phyloP scores from a whole-genome alignment of 139 green algal species.

The Coccomyxa sp. region DNA sequence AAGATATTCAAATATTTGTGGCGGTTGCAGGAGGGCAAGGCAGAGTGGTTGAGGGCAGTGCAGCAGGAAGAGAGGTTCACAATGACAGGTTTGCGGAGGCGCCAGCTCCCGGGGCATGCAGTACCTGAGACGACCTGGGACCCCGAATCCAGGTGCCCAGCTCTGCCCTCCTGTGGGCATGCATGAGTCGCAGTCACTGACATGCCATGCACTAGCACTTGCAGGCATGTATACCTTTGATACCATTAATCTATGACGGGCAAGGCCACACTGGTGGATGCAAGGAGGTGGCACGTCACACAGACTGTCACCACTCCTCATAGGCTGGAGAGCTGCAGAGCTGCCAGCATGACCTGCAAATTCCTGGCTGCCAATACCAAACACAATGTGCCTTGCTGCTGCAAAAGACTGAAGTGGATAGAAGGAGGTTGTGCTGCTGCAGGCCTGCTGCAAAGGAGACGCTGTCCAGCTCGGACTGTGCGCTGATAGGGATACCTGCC shows the following conservation, averaged over 20 bases:
- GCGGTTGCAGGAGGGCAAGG: not conserved
- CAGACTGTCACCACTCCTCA: not conserved
- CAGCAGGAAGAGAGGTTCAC: no score
- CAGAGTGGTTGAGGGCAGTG: no score
- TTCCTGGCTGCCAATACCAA: not conserved
- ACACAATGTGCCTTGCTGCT: no score
- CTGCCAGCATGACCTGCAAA: not conserved
- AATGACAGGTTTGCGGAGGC: no score
- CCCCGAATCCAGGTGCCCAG: no score
- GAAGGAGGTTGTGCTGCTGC: not conserved
- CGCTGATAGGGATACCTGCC: not conserved
- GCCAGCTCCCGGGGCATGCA: no score
- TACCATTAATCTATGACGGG: no score
- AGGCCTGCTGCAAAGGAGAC: not conserved
- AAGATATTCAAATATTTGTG: not conserved
- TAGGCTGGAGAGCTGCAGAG: not conserved
- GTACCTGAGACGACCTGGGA: no score
- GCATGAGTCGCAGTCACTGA: no score
- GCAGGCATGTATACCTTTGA: no score
- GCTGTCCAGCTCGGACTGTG: not conserved
- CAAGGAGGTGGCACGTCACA: not conserved
- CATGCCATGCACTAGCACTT: no score
- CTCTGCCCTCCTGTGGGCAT: no score
- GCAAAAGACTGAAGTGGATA: not conserved
- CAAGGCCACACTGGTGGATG: not conserved